phyloP scores from a whole-genome alignment of 2,329 filamentous ascomycete species.

The Aschersonia sp. region DNA sequence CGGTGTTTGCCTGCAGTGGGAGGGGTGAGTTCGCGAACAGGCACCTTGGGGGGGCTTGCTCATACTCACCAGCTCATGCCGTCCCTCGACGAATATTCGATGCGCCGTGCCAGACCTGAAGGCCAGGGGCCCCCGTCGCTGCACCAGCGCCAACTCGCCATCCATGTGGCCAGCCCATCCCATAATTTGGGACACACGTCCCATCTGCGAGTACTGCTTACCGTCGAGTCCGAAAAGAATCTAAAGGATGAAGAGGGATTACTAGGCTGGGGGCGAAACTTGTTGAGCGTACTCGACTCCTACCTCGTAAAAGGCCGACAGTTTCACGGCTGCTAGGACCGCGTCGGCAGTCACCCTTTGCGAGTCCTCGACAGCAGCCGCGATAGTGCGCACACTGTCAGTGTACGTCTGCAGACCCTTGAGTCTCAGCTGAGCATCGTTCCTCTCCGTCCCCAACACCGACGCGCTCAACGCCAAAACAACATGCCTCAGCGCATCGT shows the following conservation, averaged over 20 bases:
- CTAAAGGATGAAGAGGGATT: background rate
- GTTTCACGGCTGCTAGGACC: background rate
- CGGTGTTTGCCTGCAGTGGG: no score
- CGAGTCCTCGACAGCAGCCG: background rate
- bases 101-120: background rate
- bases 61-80: background rate
- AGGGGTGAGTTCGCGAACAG: no score
- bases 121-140: background rate
- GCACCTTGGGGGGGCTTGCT: no score
- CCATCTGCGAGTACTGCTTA: background rate
- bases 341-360: background rate
- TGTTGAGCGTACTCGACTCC: background rate
- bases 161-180: background rate
- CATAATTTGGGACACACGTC: background rate
- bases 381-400: background rate
- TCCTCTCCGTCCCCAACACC: background rate
- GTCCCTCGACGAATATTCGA: background rate
- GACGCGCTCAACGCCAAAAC: background rate
- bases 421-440: background rate
- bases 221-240: background rate
- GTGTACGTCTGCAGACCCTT: background rate
- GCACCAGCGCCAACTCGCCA: background rate
- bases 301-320: background rate
- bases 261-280: background rate
- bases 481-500: background rate